Evolutionary conservation across 495 filamentous ascomycete species (phyloP).

Genomic region (Bathelium albidoporum): DNA sequence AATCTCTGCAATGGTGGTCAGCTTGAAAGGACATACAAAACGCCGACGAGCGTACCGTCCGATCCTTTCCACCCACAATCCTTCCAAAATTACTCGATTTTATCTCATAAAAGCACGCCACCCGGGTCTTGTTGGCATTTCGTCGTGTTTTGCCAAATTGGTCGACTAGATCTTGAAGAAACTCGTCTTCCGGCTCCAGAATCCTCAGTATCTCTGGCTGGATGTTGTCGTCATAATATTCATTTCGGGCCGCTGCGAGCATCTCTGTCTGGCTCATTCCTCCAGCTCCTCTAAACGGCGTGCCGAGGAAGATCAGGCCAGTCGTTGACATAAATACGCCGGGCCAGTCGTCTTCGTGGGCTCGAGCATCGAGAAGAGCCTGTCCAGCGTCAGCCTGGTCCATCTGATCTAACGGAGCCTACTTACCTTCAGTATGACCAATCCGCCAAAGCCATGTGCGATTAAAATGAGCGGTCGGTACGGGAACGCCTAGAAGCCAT

Average conservation of each 20-base stretch:
- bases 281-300: constrained; percentile 11
- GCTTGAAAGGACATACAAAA: not conserved
- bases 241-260: constrained; percentile 9
- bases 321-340: constrained; percentile 8
- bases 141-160: not conserved
- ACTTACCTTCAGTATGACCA: constrained; percentile 10
- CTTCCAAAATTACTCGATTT: not conserved
- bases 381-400: constrained; percentile 3
- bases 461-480: constrained; percentile 13
- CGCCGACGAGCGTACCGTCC: not conserved
- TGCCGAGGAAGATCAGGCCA: constrained; percentile 13
- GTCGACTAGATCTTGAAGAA: not conserved
- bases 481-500: not conserved
- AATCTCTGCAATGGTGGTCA: not conserved
- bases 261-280: constrained; percentile 15
- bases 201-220: constrained; percentile 7
- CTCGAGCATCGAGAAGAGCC: constrained; percentile 13
- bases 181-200: constrained; percentile 1
- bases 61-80: not conserved
- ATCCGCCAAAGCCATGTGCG: constrained; percentile 11
- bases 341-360: constrained; percentile 9
- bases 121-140: not conserved
- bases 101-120: constrained; percentile 1
- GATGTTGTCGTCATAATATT: constrained; percentile 9
- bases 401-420: not conserved